Evolutionary conservation across 2,329 filamentous ascomycete species (phyloP), one percentile per base, ranked within the genome.

Genomic region (Tolypocladium ophioglossoides): DNA sequence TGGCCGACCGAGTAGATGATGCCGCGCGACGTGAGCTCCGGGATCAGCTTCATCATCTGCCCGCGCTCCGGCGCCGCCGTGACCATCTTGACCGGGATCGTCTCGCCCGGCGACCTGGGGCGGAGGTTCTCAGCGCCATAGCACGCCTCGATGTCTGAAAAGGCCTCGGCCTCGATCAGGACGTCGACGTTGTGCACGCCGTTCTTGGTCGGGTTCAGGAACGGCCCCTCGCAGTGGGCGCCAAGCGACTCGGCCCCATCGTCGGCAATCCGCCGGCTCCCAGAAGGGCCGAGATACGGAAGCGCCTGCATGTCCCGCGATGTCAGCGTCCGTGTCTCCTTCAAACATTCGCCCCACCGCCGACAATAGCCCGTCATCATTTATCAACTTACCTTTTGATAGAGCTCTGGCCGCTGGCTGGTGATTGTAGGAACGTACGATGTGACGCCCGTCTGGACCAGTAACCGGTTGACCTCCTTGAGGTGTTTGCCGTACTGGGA

Each of bases 211-310:
- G 87, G 85, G 63, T 76, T 89, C 54, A 96, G 77, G 71, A 96
- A 96, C 0, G 91, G 91, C 0, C 91, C 91, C 75, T 96, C 91
- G 66, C 89, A 87, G 65, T 96, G 91, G 3, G 91, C 91, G 34
- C 91, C 91, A 16, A 96, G 80, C 0, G 89, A 94, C 71, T 96
- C 91, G 50, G 89, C 84, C 48, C 91, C 91, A 58, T 89, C 81
- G 41, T 75, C 69, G 37, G 88, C 74, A 52, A 78, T 68, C 58
- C 87, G 80, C 16, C 68, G 63, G 55, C 69, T 66, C 18, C 85
- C 85, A 0, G 86, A 89, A 1, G 89, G 89, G 0, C 83, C 88
- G 12, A 96, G 80, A 63, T 85, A 86, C 18, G 88, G 89, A 18
- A 96, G 78, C 10, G 86, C 80, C 74, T 83, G 41, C 20, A 56